phyloP scores from a whole-genome alignment of 2,329 filamentous ascomycete species.

The Cercospora sesami region DNA sequence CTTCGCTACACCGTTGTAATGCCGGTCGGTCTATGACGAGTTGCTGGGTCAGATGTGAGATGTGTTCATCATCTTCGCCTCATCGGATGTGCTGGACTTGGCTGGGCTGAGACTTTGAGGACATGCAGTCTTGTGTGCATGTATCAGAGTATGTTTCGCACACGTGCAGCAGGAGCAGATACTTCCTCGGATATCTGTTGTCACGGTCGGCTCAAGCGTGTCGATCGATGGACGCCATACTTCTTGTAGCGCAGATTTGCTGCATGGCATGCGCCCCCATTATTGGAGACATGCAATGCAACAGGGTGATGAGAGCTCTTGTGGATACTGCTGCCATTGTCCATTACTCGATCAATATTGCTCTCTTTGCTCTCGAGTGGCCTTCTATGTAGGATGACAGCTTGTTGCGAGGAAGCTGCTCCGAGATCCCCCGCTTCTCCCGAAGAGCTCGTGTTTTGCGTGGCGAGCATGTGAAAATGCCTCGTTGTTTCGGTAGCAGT shows the following conservation, averaged over 20 bases:
- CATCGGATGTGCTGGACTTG: neutral
- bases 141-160: neutral
- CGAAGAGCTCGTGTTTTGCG: neutral
- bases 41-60: neutral
- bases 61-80: neutral
- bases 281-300: slow-evolving; percentile 1
- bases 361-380: neutral
- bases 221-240: neutral
- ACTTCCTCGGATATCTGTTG: neutral
- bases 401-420: neutral
- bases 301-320: neutral
- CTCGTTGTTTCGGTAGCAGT: neutral
- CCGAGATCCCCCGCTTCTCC: neutral
- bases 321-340: neutral
- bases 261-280: neutral
- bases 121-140: neutral
- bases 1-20: neutral
- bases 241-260: neutral
- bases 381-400: neutral
- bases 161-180: neutral
- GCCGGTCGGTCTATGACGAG: neutral
- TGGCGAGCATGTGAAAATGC: neutral
- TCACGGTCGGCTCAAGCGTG: neutral
- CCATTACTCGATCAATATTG: neutral
- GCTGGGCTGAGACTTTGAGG: neutral